phyloP scores from a whole-genome alignment of 1,284 basidiomycete species.

The Puccinia horiana region DNA sequence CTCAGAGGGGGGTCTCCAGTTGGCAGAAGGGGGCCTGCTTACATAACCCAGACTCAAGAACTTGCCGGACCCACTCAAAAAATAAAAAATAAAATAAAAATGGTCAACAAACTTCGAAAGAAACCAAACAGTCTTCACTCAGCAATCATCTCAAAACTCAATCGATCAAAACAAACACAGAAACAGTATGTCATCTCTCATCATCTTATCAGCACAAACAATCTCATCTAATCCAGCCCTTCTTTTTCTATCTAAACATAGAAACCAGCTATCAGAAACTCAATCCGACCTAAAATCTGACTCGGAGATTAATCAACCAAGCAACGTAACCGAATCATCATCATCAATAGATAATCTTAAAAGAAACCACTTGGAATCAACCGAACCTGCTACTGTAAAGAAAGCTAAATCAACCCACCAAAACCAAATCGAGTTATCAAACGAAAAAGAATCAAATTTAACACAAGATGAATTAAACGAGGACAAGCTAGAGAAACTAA shows the following conservation, averaged over 20 bases:
- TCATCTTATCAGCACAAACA: not conserved
- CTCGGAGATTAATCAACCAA: not conserved
- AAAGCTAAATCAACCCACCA: not conserved
- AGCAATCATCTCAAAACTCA: conserved; percentile 1
- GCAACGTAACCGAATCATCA: not conserved
- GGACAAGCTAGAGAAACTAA: not conserved
- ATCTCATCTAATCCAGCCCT: too few relatives aligned
- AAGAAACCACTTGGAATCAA: not conserved
- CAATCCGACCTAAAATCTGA: not conserved
- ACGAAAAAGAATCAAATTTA: not conserved
- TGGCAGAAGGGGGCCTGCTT: too few relatives aligned
- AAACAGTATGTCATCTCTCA: not conserved
- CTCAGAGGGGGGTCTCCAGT: too few relatives aligned
- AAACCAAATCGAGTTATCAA: not conserved
- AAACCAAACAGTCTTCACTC: not conserved
- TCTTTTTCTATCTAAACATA: too few relatives aligned
- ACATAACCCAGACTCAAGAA: too few relatives aligned
- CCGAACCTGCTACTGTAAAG: not conserved
- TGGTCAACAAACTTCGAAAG: conserved; percentile 1
- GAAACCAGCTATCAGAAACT: not conserved
- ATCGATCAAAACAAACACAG: not conserved
- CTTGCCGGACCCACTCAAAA: too few relatives aligned
- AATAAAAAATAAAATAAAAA: not conserved
- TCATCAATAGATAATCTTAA: not conserved
- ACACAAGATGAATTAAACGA: not conserved